Conservation (phyloP, 1,284 basidiomycete species). For the Vanrija sp. region DNA sequence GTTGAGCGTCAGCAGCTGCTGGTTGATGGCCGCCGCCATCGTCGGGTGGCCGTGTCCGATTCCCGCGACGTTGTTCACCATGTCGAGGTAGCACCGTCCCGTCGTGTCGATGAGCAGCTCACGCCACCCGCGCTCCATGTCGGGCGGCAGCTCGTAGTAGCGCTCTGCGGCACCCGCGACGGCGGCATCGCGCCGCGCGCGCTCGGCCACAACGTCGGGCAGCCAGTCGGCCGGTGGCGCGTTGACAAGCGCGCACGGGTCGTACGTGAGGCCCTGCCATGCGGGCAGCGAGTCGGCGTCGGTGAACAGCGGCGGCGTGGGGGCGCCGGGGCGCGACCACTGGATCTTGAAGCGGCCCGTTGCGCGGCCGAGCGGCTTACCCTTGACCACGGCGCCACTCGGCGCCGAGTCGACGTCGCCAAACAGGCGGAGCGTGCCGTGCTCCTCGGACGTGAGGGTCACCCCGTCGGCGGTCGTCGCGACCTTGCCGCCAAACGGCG, state of each 20-base stretch:
- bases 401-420: constrained; percentile 1
- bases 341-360: neutral
- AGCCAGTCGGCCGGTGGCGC: neutral
- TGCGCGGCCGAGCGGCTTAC: neutral
- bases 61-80: constrained; percentile 13
- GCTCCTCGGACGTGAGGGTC: neutral
- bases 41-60: constrained; percentile 11
- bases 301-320: neutral
- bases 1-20: constrained; percentile 14
- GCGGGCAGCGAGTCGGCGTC: neutral
- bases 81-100: constrained; percentile 9
- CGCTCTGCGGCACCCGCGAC: constrained; percentile 8
- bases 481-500: neutral
- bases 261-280: constrained; percentile 1
- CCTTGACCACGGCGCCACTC: neutral
- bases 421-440: neutral
- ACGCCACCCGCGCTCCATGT: constrained; percentile 13
- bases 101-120: constrained; percentile 7
- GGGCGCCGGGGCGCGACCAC: neutral
- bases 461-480: neutral
- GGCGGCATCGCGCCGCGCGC: neutral
- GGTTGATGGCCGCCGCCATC: constrained; percentile 5
- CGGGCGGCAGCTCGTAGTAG: constrained; percentile 6
- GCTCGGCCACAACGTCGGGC: neutral
- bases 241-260: constrained; percentile 3